Evolutionary conservation across 148 eudicot genomes (phyloP), one percentile per base, ranked within the genome.

Genomic region (Silene latifolia): DNA sequence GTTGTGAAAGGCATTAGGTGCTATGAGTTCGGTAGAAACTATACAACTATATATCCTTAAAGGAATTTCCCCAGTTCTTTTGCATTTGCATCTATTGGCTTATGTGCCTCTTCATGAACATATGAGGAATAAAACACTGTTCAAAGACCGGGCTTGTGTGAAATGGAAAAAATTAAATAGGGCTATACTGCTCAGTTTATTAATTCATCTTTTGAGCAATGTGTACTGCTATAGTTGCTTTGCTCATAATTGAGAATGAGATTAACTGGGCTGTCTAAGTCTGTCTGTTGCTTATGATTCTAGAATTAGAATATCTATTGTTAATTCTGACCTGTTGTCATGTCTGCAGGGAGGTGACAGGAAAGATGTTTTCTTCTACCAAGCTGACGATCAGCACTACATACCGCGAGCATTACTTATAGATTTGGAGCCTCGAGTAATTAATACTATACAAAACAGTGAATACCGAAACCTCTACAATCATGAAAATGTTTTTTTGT

Each of bases 341-440:
- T 72, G 80, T 77, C 72, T 79, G 79, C 85, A 96, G 99, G 99
- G 99, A 77, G 99, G 99, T 75, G 99, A 96, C 79, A 86, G 99
- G 59, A 96, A 96, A 79, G 99, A 92, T 80, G 99, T 96, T 21
- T 96, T 96, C 74, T 96, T 96, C 86, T 96, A 96, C 87, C 99
- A 96, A 88, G 98, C 98, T 71, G 98, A 93, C 85, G 98, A 93
- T 73, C 98, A 93, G 71, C 98, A 93, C 79, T 93, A 93, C 80
- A 89, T 93, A 73, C 98, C 98, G 78, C 83, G 98, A 67, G 98
- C 98, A 14, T 79, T 96, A 67, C 89, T 96, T 60, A 96, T 96
- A 83, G 99, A 96, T 85, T 80, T 96, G 88, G 99, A 96, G 85
- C 99, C 99, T 69, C 83, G 99, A 67, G 99, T 96, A 72, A 96